phyloP scores from a whole-genome alignment of 257 asterid genomes.

The Voacanga thouarsii region DNA sequence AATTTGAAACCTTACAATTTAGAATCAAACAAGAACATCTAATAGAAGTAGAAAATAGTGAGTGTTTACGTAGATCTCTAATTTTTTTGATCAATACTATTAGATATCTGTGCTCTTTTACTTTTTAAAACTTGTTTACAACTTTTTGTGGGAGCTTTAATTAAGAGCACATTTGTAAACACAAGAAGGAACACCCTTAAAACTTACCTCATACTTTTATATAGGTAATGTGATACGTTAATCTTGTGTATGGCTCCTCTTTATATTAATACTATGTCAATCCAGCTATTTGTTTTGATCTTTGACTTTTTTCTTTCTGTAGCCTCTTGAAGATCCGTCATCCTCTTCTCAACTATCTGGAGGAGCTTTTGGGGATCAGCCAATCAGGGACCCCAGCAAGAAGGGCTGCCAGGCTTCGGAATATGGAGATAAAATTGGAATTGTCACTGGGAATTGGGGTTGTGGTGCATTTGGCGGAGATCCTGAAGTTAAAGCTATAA shows the following conservation, averaged over 20 bases:
- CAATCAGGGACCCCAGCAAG: background rate
- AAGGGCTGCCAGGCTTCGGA: constrained; percentile 9
- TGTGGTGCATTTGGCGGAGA: constrained; percentile 98
- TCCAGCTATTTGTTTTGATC: background rate
- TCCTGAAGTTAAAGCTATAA: constrained; percentile 71
- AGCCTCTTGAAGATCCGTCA: constrained; percentile 29
- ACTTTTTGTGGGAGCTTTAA: background rate
- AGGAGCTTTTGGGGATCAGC: constrained; percentile 13
- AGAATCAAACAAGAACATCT: background rate
- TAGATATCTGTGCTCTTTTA: background rate
- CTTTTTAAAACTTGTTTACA: background rate
- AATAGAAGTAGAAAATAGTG: background rate
- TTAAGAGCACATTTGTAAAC: background rate
- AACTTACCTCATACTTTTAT: background rate
- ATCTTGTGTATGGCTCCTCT: background rate
- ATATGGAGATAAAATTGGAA: constrained; percentile 42
- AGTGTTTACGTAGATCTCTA: background rate
- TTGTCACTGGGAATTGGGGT: constrained; percentile 96
- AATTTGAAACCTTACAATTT: background rate
- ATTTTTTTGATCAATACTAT: too few species aligned
- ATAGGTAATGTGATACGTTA: background rate
- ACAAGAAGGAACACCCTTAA: background rate
- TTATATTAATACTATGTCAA: background rate
- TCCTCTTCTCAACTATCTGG: constrained; percentile 24
- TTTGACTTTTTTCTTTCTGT: constrained; percentile 4